Percentiles rank a stretch among this genome's conserved stretches.
Conservation (phyloP, 805 yeast genomes). For the Yarrowia deformans region DNA sequence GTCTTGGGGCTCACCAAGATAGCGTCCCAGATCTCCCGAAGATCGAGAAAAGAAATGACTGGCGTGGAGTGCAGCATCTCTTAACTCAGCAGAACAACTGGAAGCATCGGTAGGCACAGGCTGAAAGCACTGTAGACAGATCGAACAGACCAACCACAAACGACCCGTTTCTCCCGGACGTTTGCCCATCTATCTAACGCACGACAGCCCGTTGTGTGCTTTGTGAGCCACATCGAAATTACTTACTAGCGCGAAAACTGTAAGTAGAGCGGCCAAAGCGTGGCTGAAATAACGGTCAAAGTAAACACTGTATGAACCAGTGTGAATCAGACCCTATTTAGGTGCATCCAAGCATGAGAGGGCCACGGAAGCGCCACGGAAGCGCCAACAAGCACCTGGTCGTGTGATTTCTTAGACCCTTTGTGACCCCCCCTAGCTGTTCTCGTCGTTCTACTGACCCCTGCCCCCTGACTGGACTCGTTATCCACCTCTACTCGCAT, state of each 20-base stretch:
- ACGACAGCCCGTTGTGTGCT: no score
- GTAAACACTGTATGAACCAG: not conserved
- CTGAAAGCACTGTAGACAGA: no score
- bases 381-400: no score
- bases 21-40: not conserved
- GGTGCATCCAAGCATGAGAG: not conserved
- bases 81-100: no score
- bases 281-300: slow-evolving; percentile 13
- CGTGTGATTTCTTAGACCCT: no score
- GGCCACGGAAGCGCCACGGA: no score
- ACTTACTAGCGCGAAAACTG: not conserved
- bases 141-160: no score
- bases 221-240: no score
- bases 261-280: not conserved
- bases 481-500: not conserved
- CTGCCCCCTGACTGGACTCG: slow-evolving; percentile 1
- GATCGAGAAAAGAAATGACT: not conserved
- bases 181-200: not conserved
- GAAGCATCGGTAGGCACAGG: no score
- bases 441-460: no score
- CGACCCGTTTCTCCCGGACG: not conserved
- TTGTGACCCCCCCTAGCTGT: no score
- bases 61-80: no score
- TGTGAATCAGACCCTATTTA: not conserved
- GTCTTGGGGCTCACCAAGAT: not conserved